Base-by-base conservation (phyloP, 768 basidiomycete genomes). In the Boletus subparvulus region DNA sequence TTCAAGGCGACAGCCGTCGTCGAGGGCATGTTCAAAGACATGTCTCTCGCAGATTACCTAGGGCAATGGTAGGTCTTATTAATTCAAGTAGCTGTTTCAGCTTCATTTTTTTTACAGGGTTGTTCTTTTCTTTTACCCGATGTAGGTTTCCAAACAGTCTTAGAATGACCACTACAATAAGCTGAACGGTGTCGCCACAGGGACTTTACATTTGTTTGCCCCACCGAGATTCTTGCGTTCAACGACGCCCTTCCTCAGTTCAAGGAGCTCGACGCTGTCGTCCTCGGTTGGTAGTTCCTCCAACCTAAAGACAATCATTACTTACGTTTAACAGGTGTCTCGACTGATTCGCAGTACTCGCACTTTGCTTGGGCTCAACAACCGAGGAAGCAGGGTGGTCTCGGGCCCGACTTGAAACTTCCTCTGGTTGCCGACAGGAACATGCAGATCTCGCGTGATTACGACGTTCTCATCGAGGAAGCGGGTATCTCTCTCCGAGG, bases 181-280 rank as follows among this genome's bases (percentile, higher is more conserved):
- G 28, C 43, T 60, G 43, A 61, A 16, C 32, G 12, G 24, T 11
- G 9, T 53, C 19, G 35, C 26, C 40, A 26, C 59, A 92, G 88
- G 79, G 89, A 90, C 67, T 92, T 91, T 74, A 92, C 91, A 39
- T 91, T 90, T 63, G 90, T 91, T 65, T 95, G 92, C 76, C 92
- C 92, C n/a, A 94, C 93, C 55, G 94, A 96, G 74, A 95, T 97
- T 69, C 83, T 95, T 46, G 94, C 94, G 2, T 97, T 94, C 82
- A 94, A 96, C 72, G 90, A 92, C 59, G 87, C 92, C 10, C 82
- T 96, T 33, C 69, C 83, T 50, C 78, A 81, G 59, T 94, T 96
- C 79, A 78, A 84, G 52, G 80, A 80, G 51, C 76, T 94, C 59
- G 83, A 86, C 70, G 86, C 91, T 28, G 78, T 78, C 39, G 87